Evolutionary conservation across 192 early-diverging fungal species (phyloP).

Genomic region (Coemansia sp.): DNA sequence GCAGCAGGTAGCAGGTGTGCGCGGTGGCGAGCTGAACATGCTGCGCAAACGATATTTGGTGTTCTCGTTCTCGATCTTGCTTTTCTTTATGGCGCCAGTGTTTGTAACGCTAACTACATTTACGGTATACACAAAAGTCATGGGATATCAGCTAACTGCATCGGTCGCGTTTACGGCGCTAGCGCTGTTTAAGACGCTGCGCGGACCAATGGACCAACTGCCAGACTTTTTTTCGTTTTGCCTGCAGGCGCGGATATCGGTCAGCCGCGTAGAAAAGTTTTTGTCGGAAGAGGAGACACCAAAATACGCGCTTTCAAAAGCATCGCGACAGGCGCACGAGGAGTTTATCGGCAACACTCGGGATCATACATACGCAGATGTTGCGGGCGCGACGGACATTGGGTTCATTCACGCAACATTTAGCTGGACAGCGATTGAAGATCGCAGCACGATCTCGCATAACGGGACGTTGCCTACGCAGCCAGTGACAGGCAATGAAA

Average conservation of each 20-base stretch:
- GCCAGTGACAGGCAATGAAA: conserved; percentile 2
- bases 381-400: conserved; percentile 49
- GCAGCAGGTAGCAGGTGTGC: conserved; percentile 62
- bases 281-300: conserved; percentile 71
- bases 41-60: conserved; percentile 46
- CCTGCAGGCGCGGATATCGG: conserved; percentile 64
- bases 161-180: conserved; percentile 69
- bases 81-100: conserved; percentile 61
- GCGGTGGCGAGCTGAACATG: conserved; percentile 61
- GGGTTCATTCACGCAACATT: conserved; percentile 74
- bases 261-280: conserved; percentile 72
- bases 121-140: conserved; percentile 63
- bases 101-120: conserved; percentile 65
- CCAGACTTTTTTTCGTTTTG: conserved; percentile 63
- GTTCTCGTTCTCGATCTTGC: conserved; percentile 51
- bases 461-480: background rate
- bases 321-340: conserved; percentile 18
- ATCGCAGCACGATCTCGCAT: background rate
- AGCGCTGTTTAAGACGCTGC: conserved; percentile 68
- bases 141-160: conserved; percentile 59
- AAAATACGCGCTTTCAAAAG: conserved; percentile 35
- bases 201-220: conserved; percentile 49
- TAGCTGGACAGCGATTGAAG: conserved; percentile 48
- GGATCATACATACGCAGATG: conserved; percentile 37
- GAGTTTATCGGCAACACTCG: conserved; percentile 9